Evolutionary conservation across 345 rosid genomes (phyloP), one percentile per base, ranked within the genome.

Genomic region (Brassica carinata): DNA sequence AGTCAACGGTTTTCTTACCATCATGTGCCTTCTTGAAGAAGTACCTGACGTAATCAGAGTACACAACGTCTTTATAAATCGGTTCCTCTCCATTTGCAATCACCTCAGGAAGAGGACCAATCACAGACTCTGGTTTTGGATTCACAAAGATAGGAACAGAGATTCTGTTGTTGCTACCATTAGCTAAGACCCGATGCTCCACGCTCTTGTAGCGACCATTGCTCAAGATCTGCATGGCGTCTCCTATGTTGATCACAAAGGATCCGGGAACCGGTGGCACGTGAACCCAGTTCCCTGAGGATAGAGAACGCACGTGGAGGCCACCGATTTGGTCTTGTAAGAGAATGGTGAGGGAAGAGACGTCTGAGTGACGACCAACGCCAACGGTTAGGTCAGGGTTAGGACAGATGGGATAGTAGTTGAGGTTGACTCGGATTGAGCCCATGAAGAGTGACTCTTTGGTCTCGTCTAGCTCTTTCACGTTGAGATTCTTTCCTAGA

Each of bases 371-470:
- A 5, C 84, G 85, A 8, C 83, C 82, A 36, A 82, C 80, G 2
- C 90, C 88, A 0, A 84, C 87, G 3, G 86, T 82, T 45, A 82
- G 82, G 69, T 85, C 89, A 23, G 87, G 89, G 69, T 81, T 81
- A 17, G 83, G 89, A 11, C 87, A 87, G 48, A 73, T 79, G 1
- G 89, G 86, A 8, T 85, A 85, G 77, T 83, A 85, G 81, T 85
- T 83, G 2, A 83, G 81, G 81, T 87, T 85, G 33, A 79, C 79
- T 65, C 86, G 72, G 3, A 76, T 59, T 0, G 87, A 85, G 3
- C 87, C 87, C 84, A 78, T 81, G 30, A 86, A 80, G 55, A 82
- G 74, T 38, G 69, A 71, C 62, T 79, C 79, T 74, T 82, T 82
- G 4, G 71, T 57, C 81, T 76, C 85, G 48, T 84, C 87, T 0